A percentile compares a stretch with the other conserved stretches of the same genome.
These are phyloP conservation scores for Fusarium aywerte DNA, from an alignment of 2,329 filamentous ascomycete genomes.

Conservation along the genomic window DNA sequence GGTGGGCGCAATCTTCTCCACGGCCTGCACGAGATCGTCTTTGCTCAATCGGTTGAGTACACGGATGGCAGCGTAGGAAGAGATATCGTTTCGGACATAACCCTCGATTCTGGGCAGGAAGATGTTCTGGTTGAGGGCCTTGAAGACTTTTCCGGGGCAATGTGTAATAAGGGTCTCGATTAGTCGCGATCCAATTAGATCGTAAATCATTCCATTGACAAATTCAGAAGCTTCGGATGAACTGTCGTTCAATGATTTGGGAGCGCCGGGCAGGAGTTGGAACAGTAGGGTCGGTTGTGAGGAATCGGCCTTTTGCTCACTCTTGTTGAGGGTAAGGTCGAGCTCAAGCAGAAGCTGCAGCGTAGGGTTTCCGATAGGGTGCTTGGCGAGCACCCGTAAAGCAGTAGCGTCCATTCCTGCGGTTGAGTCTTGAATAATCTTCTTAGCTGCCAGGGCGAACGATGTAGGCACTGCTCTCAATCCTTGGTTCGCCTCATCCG, in stretches of 20 bases:
- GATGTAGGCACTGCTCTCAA: conserved; percentile 76
- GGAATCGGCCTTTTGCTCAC: conserved; percentile 54
- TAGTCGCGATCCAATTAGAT: conserved; percentile 87
- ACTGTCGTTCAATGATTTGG: conserved; percentile 75
- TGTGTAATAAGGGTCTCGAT: conserved; percentile 86
- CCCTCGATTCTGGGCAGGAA: conserved; percentile 83
- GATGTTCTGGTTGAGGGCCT: conserved; percentile 81
- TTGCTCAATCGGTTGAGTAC: conserved; percentile 86
- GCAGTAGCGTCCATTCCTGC: conserved; percentile 80
- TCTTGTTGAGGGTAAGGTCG: conserved; percentile 79
- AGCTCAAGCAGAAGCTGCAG: conserved; percentile 91
- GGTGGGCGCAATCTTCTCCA: conserved; percentile 77
- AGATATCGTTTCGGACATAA: conserved; percentile 88
- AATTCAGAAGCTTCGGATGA: conserved; percentile 79
- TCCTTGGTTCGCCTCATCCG: conserved; percentile 57
- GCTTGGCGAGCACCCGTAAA: conserved; percentile 84
- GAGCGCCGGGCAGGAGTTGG: conserved; percentile 80
- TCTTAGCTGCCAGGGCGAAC: conserved; percentile 80
- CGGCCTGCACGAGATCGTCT: conserved; percentile 81
- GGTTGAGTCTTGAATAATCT: conserved; percentile 83
- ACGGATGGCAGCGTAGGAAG: conserved; percentile 85
- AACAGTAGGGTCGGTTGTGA: conserved; percentile 70
- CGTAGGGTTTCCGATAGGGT: conserved; percentile 90
- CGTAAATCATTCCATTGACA: conserved; percentile 87
- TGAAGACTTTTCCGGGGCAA: conserved; percentile 90